Percentiles rank a stretch among this genome's conserved stretches.
These are phyloP conservation scores for Puccinellia tenuiflora DNA, from an alignment of 176 grass and related monocot genomes.

Conservation along the genomic window DNA sequence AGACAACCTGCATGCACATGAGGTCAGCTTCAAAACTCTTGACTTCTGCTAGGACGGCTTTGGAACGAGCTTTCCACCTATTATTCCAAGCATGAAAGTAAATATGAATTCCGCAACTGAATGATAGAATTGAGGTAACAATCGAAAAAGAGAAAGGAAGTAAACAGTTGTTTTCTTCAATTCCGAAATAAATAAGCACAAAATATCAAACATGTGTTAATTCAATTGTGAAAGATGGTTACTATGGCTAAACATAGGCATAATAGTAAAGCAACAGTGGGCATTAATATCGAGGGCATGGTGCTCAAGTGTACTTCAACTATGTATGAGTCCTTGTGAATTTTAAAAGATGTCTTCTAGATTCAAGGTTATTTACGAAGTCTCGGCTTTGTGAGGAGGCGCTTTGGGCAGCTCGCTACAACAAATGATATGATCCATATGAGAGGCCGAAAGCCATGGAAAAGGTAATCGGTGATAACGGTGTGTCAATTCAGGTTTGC, in stretches of 20 bases:
- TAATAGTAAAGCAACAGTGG: neutral
- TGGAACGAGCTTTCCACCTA: slow-evolving; percentile 94
- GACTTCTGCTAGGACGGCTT: slow-evolving; percentile 62
- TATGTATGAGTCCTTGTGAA: neutral
- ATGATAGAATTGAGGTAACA: neutral
- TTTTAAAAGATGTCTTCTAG: neutral
- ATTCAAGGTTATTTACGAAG: neutral
- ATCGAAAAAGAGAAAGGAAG: neutral
- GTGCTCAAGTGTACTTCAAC: neutral
- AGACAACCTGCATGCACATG: slow-evolving; percentile 78
- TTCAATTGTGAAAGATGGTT: neutral
- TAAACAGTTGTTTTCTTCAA: neutral
- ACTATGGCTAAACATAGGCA: neutral
- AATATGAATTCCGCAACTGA: neutral
- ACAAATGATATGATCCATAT: neutral
- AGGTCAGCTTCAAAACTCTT: slow-evolving; percentile 79
- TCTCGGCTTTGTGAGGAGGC: neutral
- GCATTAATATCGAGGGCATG: neutral
- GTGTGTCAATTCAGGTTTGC: neutral
- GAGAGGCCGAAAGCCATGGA: neutral
- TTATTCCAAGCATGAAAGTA: slow-evolving; percentile 24
- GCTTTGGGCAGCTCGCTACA: neutral
- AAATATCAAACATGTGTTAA: neutral
- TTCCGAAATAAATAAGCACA: neutral
- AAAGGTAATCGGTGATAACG: neutral